Evolutionary conservation across 345 rosid genomes (phyloP), one percentile per base, ranked within the genome.

Genomic region (Ailanthus altissimus): DNA sequence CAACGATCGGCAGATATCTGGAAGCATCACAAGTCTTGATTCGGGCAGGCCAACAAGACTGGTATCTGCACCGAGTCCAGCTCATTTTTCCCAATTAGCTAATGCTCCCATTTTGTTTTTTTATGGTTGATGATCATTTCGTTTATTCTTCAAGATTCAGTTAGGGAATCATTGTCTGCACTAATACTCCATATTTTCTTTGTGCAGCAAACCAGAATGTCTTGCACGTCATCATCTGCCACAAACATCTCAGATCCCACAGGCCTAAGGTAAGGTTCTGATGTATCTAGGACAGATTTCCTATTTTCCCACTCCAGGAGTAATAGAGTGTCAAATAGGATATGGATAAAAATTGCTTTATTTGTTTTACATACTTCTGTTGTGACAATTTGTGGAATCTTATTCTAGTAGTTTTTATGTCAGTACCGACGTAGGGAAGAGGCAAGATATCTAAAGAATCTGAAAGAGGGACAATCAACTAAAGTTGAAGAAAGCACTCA

Each of bases 201-300:
- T 56, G 77, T 23, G 46, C 69, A 74, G 77, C 60, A 32, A 46
- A 46, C 58, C 28, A 63, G 42, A 60, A 62, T 46, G 59, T 49
- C 69, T 61, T 8, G 3, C 56, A 49, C 13, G 61, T 12, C 77
- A 20, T 46, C 77, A 74, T 26, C 69, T 46, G 58, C 77, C 4
- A 18, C 77, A 20, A 28, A 36, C 38, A 18, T 67, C 8, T 26
- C 20, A 12, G 20, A 32, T 21, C 6, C 45, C 10, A 43, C 36
- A 26, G 61, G 62, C 21, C 15, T 64, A 36, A 62, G 47, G 77
- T 65, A 64, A 47, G 62, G 49, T 6, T 51, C 10, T 70, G 49
- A 32, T 49, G 21, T 25, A 16, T 49, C 43, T 28, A 0, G 45
- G 38, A 8, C 21, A 7, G n/a, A 38, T 63, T 63, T 63, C 47